Evolutionary conservation across 768 basidiomycete species (phyloP), one percentile per base, ranked within the genome.

Genomic region (Podaxis mareebaensis): DNA sequence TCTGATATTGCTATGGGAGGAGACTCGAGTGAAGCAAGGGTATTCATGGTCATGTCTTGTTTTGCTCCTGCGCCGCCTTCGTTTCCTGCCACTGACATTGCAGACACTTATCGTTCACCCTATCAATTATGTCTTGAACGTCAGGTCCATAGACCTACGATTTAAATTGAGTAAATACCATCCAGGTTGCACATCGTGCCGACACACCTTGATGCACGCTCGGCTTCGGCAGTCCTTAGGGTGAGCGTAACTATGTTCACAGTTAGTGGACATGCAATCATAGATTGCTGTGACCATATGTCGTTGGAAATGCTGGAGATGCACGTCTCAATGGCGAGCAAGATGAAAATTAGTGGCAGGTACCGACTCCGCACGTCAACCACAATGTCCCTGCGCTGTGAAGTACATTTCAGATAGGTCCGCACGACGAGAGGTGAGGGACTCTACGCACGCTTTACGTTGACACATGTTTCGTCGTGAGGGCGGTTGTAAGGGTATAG

Each of bases 371-470:
- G 73, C 91, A 92, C 64, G 79, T 81, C 60, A 78, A 75, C 90
- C 90, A 92, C 24, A 83, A 84, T 20, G 90, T 92, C 74, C 91
- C 91, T 83, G 91, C 84, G 64, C 91, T 91, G 73, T 60, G 63
- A 53, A 13, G 30, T 5, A 46, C 17, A 28, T 42, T n/a, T 63
- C 63, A 44, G 54, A 60, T 65, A 66, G 64, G 30, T 53, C 62
- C 28, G 66, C 69, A 58, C 26, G 40, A 33, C 11, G 38, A 49
- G 26, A 33, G 61, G 51, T 44, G 49, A 51, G 20, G 49, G 54
- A 49, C 59, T 42, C 24, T 60, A 83, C 90, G 69, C 77, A 92
- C 91, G 91, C 88, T 74, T 91, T 80, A 75, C 85, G 85, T 79
- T 79, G 85, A 73, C 91, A 92, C 91, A 92, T 92, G 61, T 49